Evolutionary conservation across 805 yeast species (phyloP), one percentile per base, ranked within the genome.

Genomic region (Pichia pseudocactophila): DNA sequence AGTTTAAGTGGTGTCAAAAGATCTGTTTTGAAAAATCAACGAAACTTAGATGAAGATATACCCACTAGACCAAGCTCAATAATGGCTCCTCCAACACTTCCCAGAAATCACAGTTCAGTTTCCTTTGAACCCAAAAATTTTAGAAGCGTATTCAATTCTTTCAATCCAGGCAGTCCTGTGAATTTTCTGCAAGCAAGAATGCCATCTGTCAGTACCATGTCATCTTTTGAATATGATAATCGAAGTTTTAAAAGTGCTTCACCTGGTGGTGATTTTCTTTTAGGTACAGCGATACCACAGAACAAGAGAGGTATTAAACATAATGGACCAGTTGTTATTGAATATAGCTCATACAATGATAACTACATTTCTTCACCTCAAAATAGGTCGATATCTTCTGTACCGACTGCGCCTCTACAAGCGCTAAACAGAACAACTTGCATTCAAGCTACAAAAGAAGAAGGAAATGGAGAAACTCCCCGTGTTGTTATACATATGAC

Each of bases 401-500:
- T 52, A 0, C 33, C 50, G 3, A 40, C 46, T 6, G 55, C 25
- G 25, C 5, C 25, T 22, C 25, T 8, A 22, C 25, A 22, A 22
- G 8, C 8, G 25, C 7, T 22, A 8, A 22, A 22, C 8, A 22
- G 25, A 22, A 22, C 25, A 6, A 22, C n/a, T n/a, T n/a, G n/a
- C n/a, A n/a, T 49, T 11, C 11, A 40, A 19, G 36, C 34, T 19
- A 9, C 26, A 30, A 22, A 15, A 25, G 6, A 30, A 19, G 41
- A 28, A 9, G 17, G 37, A 2, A 30, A 19, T 10, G 9, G 25
- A 9, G 36, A 43, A 8, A 13, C 26, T 8, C 63, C 65, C 0
- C 51, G 36, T 8, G 73, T 76, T 2, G 61, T 67, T 7, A 56
- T 78, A 19, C 70, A 72, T 37, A 67, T 78, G 64, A 51, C 65